phyloP scores from a whole-genome alignment of 768 basidiomycete genomes.

The Naematelia aurantialba region DNA sequence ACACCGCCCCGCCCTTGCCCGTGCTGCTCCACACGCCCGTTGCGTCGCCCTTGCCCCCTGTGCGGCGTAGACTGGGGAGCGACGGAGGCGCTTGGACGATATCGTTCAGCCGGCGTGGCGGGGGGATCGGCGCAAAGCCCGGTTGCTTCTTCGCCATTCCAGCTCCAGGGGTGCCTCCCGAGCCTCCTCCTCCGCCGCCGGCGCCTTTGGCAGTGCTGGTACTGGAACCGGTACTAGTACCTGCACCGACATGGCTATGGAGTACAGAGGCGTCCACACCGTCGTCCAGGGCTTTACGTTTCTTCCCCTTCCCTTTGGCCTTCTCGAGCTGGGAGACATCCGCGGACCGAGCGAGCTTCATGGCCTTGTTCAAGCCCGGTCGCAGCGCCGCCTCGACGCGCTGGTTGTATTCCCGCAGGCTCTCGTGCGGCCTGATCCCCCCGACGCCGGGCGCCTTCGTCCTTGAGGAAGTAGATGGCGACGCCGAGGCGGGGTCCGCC shows the following conservation, averaged over 20 bases:
- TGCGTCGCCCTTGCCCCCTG: constrained; percentile 9
- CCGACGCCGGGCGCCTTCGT: constrained; percentile 13
- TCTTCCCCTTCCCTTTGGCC: constrained; percentile 18
- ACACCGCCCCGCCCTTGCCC: constrained; percentile 22
- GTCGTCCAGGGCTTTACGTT: background rate
- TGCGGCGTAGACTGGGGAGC: constrained; percentile 30
- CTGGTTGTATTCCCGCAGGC: constrained; percentile 46
- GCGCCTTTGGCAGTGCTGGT: constrained; percentile 1
- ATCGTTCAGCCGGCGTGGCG: constrained; percentile 38
- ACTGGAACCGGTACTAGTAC: no score
- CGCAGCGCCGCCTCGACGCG: constrained; percentile 42
- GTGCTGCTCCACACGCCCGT: constrained; percentile 2
- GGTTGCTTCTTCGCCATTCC: constrained; percentile 13
- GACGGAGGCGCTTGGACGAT: constrained; percentile 45
- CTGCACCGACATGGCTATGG: no score
- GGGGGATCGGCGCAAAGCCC: constrained; percentile 28
- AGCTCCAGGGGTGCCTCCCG: no score
- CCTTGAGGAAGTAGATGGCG: no score
- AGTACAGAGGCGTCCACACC: no score
- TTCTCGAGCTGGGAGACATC: constrained; percentile 14
- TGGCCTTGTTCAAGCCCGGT: constrained; percentile 41
- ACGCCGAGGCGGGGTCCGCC: no score
- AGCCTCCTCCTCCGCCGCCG: no score
- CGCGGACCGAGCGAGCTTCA: constrained; percentile 32
- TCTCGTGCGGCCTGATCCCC: constrained; percentile 39